These are phyloP conservation scores for Phoenix roebelenii DNA, from an alignment of 176 grass and related monocot species.

Conservation along the genomic window DNA sequence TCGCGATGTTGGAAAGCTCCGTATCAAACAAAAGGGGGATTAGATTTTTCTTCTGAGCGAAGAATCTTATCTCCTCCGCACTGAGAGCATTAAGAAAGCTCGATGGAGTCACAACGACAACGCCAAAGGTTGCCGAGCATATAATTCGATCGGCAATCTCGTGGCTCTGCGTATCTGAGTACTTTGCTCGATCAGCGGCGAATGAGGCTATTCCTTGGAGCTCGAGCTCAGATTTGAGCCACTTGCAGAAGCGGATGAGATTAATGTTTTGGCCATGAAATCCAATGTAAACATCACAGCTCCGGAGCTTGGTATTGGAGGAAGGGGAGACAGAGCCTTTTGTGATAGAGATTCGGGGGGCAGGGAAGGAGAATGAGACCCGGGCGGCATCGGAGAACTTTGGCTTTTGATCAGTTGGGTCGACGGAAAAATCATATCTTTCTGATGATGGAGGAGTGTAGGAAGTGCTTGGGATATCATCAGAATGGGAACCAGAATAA, in stretches of 20 bases:
- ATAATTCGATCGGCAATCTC: conserved; percentile 91
- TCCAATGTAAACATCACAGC: conserved; percentile 91
- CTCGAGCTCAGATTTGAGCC: conserved; percentile 93
- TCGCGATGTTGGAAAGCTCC: conserved; percentile 46
- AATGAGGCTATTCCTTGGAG: conserved; percentile 95
- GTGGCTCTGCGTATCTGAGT: conserved; percentile 79
- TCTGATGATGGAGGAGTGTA: conserved; percentile 78
- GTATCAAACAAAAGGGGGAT: conserved; percentile 76
- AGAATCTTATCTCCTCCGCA: conserved; percentile 90
- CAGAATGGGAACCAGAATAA: conserved; percentile 57
- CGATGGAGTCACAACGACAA: conserved; percentile 67
- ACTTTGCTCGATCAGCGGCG: conserved; percentile 70
- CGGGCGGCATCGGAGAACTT: conserved; percentile 66
- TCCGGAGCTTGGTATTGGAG: conserved; percentile 82
- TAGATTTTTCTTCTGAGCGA: conserved; percentile 96
- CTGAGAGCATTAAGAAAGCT: conserved; percentile 84
- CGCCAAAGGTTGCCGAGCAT: conserved; percentile 65
- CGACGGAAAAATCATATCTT: conserved; percentile 53
- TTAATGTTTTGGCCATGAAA: conserved; percentile 66
- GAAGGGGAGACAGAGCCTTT: conserved; percentile 62
- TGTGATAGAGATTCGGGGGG: conserved; percentile 78
- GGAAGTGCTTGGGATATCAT: conserved; percentile 74
- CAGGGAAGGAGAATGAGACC: conserved; percentile 88
- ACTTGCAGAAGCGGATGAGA: conserved; percentile 81
- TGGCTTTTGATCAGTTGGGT: conserved; percentile 43